phyloP scores from a whole-genome alignment of 345 rosid genomes.

The Salix suchowensis region DNA sequence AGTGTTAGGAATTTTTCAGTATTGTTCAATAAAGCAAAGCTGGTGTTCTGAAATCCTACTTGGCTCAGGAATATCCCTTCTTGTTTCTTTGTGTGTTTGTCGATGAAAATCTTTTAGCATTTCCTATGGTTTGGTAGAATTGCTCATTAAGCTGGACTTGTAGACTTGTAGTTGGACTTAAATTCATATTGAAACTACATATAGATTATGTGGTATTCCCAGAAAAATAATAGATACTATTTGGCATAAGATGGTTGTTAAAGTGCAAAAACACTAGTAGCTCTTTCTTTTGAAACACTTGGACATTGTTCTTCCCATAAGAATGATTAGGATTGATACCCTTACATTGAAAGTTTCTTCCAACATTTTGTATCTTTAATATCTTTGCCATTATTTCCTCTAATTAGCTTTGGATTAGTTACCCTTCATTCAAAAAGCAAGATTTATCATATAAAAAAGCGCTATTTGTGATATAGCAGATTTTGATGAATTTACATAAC shows the following conservation, averaged over 20 bases:
- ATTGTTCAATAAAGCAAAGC: neutral
- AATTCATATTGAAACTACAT: neutral
- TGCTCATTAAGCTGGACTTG: neutral
- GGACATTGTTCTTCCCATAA: neutral
- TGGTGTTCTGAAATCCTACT: neutral
- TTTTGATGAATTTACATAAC: neutral
- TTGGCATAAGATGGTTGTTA: too few relatives aligned
- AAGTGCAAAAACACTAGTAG: too few relatives aligned
- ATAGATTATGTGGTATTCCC: neutral
- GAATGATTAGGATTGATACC: neutral
- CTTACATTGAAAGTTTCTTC: neutral
- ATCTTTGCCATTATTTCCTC: too few relatives aligned
- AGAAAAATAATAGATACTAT: too few relatives aligned
- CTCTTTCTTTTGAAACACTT: neutral
- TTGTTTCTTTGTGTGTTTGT: neutral
- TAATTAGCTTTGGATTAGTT: too few relatives aligned
- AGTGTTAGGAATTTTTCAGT: neutral
- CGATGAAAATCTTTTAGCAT: neutral
- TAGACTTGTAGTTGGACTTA: neutral
- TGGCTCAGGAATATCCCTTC: neutral
- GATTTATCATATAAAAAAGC: neutral
- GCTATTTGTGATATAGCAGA: neutral
- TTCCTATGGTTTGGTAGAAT: neutral
- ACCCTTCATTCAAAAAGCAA: neutral
- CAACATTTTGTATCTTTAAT: too few relatives aligned